Base-by-base conservation (phyloP, 352 stramenopile species). In the Phytophthora sojae region DNA sequence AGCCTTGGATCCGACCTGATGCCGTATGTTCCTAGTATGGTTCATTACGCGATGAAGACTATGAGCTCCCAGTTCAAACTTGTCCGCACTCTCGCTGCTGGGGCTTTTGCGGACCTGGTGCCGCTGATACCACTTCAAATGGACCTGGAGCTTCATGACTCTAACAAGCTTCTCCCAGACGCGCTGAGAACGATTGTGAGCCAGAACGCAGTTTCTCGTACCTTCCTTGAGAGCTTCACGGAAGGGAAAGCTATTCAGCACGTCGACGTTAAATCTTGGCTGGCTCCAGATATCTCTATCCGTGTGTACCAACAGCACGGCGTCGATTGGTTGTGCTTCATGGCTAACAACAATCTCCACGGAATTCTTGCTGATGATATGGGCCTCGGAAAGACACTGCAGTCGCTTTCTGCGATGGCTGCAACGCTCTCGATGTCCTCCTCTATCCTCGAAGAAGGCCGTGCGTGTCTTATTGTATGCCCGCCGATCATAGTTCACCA, bases 361-460 rank as follows among this genome's bases (percentile, higher is more conserved):
- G 89, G 88, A 6, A 83, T 97, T 25, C 74, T 97, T 1, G 88
- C 89, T 35, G 90, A 97, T 69, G 90, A 97, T 60, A 97, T 97
- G 93, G 93, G 93, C 2, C 81, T 98, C 21, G 93, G 93, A 2
- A 99, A 99, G 76, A 99, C 97, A 15, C 67, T 99, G 14, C 96
- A 99, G 75, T 86, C 96, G 37, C 86, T 99, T n/a, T 72, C 95
- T 30, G 83, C 85, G 11, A 89, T 99, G 25, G 96, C 88, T 3
- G 76, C 95, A n/a, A 80, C 63, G 47, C 71, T 92, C 51, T 56
- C 57, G 17, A 42, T 42, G 57, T 12, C 54, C 62, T 21, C 26
- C 0, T 21, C 21, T n/a, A 61, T 37, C 39, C n/a, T 3, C 47
- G 11, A 17, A 7, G 39, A 66, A 3, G 6, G 1, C 9, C 47